Evolutionary conservation across 768 basidiomycete species (phyloP), one percentile per base, ranked within the genome.

Genomic region (Suillus paluster): DNA sequence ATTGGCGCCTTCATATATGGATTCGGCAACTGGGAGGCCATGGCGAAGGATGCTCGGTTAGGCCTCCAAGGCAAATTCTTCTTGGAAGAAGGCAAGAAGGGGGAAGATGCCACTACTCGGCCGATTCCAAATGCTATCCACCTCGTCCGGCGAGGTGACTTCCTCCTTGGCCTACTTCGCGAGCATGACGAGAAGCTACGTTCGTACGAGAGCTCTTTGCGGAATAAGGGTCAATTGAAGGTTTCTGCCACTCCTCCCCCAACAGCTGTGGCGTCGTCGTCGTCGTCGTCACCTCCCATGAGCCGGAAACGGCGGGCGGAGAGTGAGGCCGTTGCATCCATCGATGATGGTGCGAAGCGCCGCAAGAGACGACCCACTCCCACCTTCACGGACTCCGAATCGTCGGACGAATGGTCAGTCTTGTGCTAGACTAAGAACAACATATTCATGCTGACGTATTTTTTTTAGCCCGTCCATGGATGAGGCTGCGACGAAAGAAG

Each of bases 91-190:
- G 93, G 91, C 68, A 99, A 98, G 81, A 97, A 97, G 76, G 90
- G 88, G 36, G 91, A 94, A 78, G 92, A 95, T 68, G 78, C 88
- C 42, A 83, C 91, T 17, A 91, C 85, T 66, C 86, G 93, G 70
- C 93, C 93, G 10, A 97, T 97, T 68, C 97, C 97, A 39, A 97
- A 96, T 70, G 94, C 97, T 34, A 98, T 99, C 64, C 97, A 99
- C 77, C 90, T 99, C 53, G 97, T 99, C 45, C 91, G 97, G 56
- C 86, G 97, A 58, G 97, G 96, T 42, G 97, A 99, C 76, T 99
- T 95, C 78, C 85, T 99, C 62, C 81, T 95, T 64, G 81, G 91
- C 62, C 81, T 94, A 65, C 79, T 97, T 68, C 87, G 88, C 57
- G 95, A 96, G 75, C 88, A 94, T 77, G 89, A 93, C 70, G 94